These are phyloP conservation scores for Pseudogymnoascus sp. DNA, from an alignment of 2,329 filamentous ascomycete genomes.

Conservation along the genomic window DNA sequence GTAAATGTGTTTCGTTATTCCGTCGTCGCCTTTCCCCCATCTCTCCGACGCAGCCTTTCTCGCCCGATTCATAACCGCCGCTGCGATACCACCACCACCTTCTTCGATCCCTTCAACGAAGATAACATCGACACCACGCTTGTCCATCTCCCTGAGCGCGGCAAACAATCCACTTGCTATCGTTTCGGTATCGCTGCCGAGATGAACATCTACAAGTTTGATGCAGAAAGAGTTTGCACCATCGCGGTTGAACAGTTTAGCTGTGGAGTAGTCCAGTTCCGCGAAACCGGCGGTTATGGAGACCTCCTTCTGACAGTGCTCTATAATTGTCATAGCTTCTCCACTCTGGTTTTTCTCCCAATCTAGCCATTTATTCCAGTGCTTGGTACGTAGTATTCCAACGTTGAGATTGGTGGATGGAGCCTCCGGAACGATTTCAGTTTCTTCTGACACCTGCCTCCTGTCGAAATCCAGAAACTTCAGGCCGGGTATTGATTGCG, in stretches of 20 bases:
- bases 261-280: not conserved
- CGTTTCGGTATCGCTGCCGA: constrained; percentile 61
- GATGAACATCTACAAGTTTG: constrained; percentile 52
- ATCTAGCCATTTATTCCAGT: constrained; percentile 28
- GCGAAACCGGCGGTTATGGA: not conserved
- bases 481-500: not conserved
- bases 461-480: not conserved
- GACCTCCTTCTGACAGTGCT: not conserved
- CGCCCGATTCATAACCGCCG: constrained; percentile 77
- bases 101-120: constrained; percentile 76
- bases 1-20: not conserved
- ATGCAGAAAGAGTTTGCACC: constrained; percentile 11
- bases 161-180: constrained; percentile 87
- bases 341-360: constrained; percentile 9
- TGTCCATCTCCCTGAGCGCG: constrained; percentile 76
- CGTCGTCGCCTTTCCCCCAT: not conserved
- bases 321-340: not conserved
- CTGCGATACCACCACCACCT: constrained; percentile 71
- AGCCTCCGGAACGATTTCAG: constrained; percentile 4
- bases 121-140: constrained; percentile 69
- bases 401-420: constrained; percentile 18
- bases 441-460: not conserved
- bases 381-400: constrained; percentile 33
- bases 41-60: constrained; percentile 59
- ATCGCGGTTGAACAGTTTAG: not conserved